phyloP scores from a whole-genome alignment of 441 rosid genomes.

The Corymbia calophylla region DNA sequence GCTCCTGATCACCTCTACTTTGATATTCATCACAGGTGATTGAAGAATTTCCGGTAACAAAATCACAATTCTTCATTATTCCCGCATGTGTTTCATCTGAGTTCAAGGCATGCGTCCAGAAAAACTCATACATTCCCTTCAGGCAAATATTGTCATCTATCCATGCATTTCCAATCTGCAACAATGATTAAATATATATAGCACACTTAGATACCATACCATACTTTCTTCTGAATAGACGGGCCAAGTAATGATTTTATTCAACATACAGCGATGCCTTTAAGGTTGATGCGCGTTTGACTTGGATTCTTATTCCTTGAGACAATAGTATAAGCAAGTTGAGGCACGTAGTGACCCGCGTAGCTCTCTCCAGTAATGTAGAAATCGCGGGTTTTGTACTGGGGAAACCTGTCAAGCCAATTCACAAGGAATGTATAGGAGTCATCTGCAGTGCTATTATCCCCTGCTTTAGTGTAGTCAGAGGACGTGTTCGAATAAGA shows the following conservation, averaged over 20 bases:
- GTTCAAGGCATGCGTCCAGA: constrained; percentile 29
- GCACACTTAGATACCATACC: not conserved
- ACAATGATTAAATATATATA: not conserved
- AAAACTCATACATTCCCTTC: constrained; percentile 22
- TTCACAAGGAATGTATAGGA: constrained; percentile 29
- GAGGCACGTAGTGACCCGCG: constrained; percentile 38
- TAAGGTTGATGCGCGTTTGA: constrained; percentile 21
- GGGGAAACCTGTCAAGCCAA: constrained; percentile 35
- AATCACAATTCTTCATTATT: constrained; percentile 22
- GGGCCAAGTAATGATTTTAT: not conserved
- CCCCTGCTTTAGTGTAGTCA: constrained; percentile 15
- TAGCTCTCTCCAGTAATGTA: constrained; percentile 35
- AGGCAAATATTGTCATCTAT: constrained; percentile 3
- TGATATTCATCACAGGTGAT: constrained; percentile 1
- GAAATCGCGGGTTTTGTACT: constrained; percentile 22
- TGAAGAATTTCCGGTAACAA: constrained; percentile 9
- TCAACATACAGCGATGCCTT: constrained; percentile 32
- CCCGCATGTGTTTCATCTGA: constrained; percentile 27
- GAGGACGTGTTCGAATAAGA: constrained; percentile 28
- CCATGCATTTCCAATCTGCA: constrained; percentile 38
- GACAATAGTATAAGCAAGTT: constrained; percentile 26
- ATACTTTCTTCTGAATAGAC: not conserved
- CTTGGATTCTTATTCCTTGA: constrained; percentile 7
- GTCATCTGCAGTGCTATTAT: constrained; percentile 26
- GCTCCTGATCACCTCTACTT: not conserved